These are phyloP conservation scores for Neopestalotiopsis rosae DNA, from an alignment of 2,329 filamentous ascomycete species.

Conservation along the genomic window DNA sequence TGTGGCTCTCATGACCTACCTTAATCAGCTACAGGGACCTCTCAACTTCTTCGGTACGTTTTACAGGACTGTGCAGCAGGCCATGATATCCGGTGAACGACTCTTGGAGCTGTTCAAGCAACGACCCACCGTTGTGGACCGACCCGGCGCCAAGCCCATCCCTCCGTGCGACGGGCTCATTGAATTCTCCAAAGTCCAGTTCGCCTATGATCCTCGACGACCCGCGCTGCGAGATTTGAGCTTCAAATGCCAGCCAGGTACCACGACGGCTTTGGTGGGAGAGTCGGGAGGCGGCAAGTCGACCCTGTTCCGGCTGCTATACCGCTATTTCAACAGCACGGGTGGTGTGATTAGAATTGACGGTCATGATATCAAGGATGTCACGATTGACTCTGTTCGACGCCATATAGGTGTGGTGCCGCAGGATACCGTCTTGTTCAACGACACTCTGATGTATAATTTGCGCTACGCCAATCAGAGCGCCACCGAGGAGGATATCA, in stretches of 20 bases:
- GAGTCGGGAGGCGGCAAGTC: conserved; percentile 98
- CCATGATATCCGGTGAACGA: conserved; percentile 96
- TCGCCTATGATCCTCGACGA: conserved; percentile 87
- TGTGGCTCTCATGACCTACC: conserved; percentile 75
- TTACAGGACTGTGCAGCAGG: conserved; percentile 93
- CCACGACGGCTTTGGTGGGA: conserved; percentile 93
- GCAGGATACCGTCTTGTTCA: conserved; percentile 95
- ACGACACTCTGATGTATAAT: conserved; percentile 95
- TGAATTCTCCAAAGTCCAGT: conserved; percentile 85
- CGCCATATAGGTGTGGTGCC: conserved; percentile 93
- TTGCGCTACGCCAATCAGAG: conserved; percentile 84
- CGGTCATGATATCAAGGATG: conserved; percentile 79
- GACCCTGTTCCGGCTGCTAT: conserved; percentile 92
- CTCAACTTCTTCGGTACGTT: conserved; percentile 93
- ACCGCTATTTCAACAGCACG: conserved; percentile 91
- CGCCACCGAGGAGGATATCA: conserved; percentile 82
- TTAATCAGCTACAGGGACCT: conserved; percentile 79
- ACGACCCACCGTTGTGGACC: conserved; percentile 87
- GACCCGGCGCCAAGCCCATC: conserved; percentile 67
- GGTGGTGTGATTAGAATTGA: conserved; percentile 85
- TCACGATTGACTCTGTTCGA: conserved; percentile 93
- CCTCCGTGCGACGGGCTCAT: conserved; percentile 79
- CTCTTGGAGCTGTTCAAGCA: conserved; percentile 97
- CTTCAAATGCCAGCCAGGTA: conserved; percentile 87
- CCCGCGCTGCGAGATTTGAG: conserved; percentile 82